Evolutionary conservation across 2,329 filamentous ascomycete species (phyloP), one percentile per base, ranked within the genome.

Genomic region (Magnaporthales sp.): DNA sequence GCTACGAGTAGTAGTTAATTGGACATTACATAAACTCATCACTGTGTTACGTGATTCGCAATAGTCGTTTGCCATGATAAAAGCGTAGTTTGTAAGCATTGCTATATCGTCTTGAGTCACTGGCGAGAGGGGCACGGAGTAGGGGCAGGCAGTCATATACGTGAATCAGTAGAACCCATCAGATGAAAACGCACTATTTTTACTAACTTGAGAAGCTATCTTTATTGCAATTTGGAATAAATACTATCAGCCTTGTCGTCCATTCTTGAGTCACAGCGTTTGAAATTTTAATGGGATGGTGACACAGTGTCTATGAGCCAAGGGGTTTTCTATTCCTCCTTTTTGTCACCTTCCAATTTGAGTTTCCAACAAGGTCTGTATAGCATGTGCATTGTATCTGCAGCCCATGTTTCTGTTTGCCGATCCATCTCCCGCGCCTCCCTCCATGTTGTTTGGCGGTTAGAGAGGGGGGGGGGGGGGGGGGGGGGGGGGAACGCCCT

Each of bases 1-100:
- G 27, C 51, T 75, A 75, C 75, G 74, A 77, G 73, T 79, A 79
- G 74, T 79, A 80, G 76, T 78, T 80, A 78, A 80, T 79, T 72
- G 72, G 79, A 76, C 72, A 75, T 56, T 32, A 67, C 67, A 67
- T 67, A 64, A 68, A 68, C 51, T 24, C 8, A n/a, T 22, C 19
- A 2, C 30, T 7, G 24, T 26, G 15, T 22, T 31, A n/a, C 27
- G 15, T 46, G 38, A 46, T 46, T n/a, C 38, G 8, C 15, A n/a
- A n/a, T n/a, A n/a, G 6, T 46, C 9, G 4, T 13, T n/a, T n/a
- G 38, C 19, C 38, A 8, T 46, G 38, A 46, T 46, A 19, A 46
- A 2, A 19, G 9, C 19, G 10, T 38, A 38, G 32, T 19, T 38
- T n/a, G 3, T 2, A 19, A 19, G 38, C 19, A 38, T 19, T 38